A percentile compares a stretch with the other conserved stretches of the same genome.
Conservation (phyloP, 257 asterid genomes). For the Galeopsis tetrahit region DNA sequence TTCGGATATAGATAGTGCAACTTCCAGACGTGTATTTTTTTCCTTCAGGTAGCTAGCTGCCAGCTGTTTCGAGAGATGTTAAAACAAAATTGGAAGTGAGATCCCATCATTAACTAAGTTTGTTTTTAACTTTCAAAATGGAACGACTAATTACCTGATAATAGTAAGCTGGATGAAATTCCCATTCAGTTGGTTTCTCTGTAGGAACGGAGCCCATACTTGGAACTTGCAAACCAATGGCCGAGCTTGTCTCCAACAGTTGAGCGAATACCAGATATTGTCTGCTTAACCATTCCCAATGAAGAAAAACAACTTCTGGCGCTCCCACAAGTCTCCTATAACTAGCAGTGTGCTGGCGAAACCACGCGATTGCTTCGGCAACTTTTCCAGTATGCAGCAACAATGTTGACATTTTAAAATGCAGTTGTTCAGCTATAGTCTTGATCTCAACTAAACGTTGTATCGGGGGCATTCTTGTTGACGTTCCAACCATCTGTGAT, state of each 20-base stretch:
- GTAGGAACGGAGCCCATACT: slow-evolving; percentile 52
- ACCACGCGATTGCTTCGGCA: slow-evolving; percentile 84
- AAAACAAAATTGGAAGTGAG: slow-evolving; percentile 26
- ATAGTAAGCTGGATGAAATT: slow-evolving; percentile 82
- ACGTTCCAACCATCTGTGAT: slow-evolving; percentile 80
- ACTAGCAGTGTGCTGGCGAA: slow-evolving; percentile 72
- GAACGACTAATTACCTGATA: slow-evolving; percentile 61
- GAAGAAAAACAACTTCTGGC: slow-evolving; percentile 78
- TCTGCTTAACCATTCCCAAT: slow-evolving; percentile 98
- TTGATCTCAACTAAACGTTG: slow-evolving; percentile 89
- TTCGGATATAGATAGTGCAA: slow-evolving; percentile 78
- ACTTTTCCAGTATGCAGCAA: slow-evolving; percentile 91
- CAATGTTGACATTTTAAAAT: slow-evolving; percentile 85
- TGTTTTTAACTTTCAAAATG: slow-evolving; percentile 24
- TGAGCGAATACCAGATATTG: slow-evolving; percentile 90
- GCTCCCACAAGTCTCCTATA: slow-evolving; percentile 77
- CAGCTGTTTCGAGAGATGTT: slow-evolving; percentile 57
- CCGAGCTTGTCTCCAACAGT: slow-evolving; percentile 84
- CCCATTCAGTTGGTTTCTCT: slow-evolving; percentile 87
- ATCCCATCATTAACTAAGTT: slow-evolving; percentile 13
- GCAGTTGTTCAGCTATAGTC: slow-evolving; percentile 84
- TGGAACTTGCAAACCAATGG: slow-evolving; percentile 50
- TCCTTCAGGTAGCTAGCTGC: slow-evolving; percentile 90
- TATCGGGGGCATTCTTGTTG: slow-evolving; percentile 91
- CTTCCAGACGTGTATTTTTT: slow-evolving; percentile 69